Percentiles rank a stretch among this genome's conserved stretches.
phyloP scores from a whole-genome alignment of 805 yeast species.

The Metschnikowia similis region DNA sequence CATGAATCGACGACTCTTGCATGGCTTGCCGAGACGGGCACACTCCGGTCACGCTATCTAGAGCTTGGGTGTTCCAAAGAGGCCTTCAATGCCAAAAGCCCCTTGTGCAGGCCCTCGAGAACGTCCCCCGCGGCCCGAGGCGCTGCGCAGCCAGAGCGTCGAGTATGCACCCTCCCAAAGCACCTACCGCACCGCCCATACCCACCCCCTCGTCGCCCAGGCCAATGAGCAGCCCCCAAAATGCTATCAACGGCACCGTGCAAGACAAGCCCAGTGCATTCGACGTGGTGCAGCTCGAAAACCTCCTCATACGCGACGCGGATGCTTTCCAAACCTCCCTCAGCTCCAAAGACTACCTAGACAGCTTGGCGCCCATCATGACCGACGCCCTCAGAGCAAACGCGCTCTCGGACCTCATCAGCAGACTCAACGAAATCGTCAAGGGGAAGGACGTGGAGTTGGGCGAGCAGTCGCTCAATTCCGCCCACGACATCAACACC shows the following conservation, averaged over 20 bases:
- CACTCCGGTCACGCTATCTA: too few species aligned
- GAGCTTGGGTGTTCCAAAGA: too few species aligned
- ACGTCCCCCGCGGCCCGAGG: not conserved
- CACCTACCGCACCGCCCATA: not conserved
- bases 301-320: slow-evolving; percentile 36
- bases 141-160: slow-evolving; percentile 1
- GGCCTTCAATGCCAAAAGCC: too few species aligned
- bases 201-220: not conserved
- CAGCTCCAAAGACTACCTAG: slow-evolving; percentile 66
- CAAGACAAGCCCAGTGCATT: slow-evolving; percentile 1
- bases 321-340: slow-evolving; percentile 44
- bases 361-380: slow-evolving; percentile 73
- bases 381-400: slow-evolving; percentile 55
- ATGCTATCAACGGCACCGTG: not conserved
- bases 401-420: slow-evolving; percentile 53
- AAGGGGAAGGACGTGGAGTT: slow-evolving; percentile 59
- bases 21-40: too few species aligned
- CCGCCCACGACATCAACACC: slow-evolving; percentile 51
- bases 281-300: slow-evolving; percentile 32
- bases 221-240: slow-evolving; percentile 1
- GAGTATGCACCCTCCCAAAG: not conserved
- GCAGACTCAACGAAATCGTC: slow-evolving; percentile 53
- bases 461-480: slow-evolving; percentile 55
- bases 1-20: too few species aligned
- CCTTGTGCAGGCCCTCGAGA: not conserved